phyloP scores from a whole-genome alignment of 139 green algal species.

The Chlorokybus atmophyticus region DNA sequence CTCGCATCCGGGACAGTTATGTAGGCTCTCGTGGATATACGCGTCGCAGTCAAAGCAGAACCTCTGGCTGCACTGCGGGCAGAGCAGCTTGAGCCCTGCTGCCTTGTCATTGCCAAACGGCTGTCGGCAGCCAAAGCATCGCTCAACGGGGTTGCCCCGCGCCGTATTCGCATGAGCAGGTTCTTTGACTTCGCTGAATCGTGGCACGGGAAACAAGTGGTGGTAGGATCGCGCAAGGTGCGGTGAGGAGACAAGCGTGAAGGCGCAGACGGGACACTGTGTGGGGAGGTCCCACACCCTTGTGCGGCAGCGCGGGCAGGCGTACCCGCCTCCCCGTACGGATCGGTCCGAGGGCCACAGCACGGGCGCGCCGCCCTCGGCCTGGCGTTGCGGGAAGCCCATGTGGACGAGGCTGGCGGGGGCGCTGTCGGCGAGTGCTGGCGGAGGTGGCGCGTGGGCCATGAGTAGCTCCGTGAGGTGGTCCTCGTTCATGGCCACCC shows the following conservation, averaged over 20 bases:
- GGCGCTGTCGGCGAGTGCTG: conserved; percentile 7
- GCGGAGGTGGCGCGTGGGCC: conserved; percentile 24
- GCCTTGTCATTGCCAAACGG: conserved; percentile 10
- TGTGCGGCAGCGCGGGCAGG: conserved; percentile 19
- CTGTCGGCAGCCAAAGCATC: conserved; percentile 41
- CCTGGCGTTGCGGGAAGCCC: conserved; percentile 23
- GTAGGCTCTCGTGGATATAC: conserved; percentile 79
- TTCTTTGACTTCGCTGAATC: conserved; percentile 33
- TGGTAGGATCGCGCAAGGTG: conserved; percentile 95
- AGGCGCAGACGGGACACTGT: conserved; percentile 74
- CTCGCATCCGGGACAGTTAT: conserved; percentile 91
- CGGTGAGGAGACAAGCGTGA: conserved; percentile 88
- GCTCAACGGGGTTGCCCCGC: conserved; percentile 26
- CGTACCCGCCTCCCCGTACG: conserved; percentile 9
- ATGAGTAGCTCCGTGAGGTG: conserved; percentile 30
- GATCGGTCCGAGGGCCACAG: conserved; percentile 8
- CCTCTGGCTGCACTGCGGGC: conserved; percentile 49
- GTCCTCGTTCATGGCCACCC: conserved; percentile 33
- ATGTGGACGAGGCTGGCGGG: conserved; percentile 17
- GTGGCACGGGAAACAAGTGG: conserved; percentile 85
- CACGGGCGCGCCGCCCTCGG: conserved; percentile 7
- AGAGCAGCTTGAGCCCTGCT: conserved; percentile 32
- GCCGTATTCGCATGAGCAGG: no score
- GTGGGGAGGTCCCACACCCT: conserved; percentile 54
- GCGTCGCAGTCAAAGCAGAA: conserved; percentile 93